A percentile compares a stretch with the other conserved stretches of the same genome.
phyloP scores from a whole-genome alignment of 306 rosid species.

The Canavalia ensiformis region DNA sequence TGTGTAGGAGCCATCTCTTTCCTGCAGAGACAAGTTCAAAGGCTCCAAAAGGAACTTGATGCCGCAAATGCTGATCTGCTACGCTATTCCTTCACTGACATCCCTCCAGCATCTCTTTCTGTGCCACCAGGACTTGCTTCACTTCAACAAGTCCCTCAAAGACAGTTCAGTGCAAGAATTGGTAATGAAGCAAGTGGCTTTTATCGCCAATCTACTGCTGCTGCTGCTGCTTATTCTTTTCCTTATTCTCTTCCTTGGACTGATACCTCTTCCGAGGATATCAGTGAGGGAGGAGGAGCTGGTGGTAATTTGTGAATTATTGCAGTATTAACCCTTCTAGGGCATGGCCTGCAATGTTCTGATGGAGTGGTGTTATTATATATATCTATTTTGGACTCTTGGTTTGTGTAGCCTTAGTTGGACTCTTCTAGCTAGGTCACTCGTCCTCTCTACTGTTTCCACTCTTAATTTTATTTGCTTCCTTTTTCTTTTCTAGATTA shows the following conservation, averaged over 20 bases:
- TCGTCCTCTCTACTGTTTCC: conserved; percentile 43
- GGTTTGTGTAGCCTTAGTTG: conserved; percentile 54
- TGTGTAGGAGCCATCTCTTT: conserved; percentile 97
- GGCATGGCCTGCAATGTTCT: conserved; percentile 47
- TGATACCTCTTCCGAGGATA: conserved; percentile 55
- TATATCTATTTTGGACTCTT: conserved; percentile 49
- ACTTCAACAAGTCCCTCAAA: conserved; percentile 48
- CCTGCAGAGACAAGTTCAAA: conserved; percentile 92
- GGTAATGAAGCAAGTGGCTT: conserved; percentile 58
- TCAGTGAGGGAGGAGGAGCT: conserved; percentile 62
- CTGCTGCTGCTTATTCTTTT: conserved; percentile 51
- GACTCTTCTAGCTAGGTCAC: conserved; percentile 50
- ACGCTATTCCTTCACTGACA: conserved; percentile 76
- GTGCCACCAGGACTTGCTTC: conserved; percentile 50
- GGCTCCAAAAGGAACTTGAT: conserved; percentile 94
- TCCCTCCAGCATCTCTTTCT: conserved; percentile 57
- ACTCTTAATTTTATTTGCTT: conserved; percentile 39
- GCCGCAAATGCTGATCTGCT: conserved; percentile 84
- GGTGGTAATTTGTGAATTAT: conserved; percentile 59
- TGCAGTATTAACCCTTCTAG: conserved; percentile 52
- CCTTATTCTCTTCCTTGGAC: conserved; percentile 80
- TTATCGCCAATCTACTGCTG: conserved; percentile 53
- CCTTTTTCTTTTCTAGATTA: conserved; percentile 29
- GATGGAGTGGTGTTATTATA: conserved; percentile 50
- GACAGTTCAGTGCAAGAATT: conserved; percentile 51